Evolutionary conservation across 1,284 basidiomycete species (phyloP), one percentile per base, ranked within the genome.

Genomic region (Cutaneotrichosporon arboriforme): DNA sequence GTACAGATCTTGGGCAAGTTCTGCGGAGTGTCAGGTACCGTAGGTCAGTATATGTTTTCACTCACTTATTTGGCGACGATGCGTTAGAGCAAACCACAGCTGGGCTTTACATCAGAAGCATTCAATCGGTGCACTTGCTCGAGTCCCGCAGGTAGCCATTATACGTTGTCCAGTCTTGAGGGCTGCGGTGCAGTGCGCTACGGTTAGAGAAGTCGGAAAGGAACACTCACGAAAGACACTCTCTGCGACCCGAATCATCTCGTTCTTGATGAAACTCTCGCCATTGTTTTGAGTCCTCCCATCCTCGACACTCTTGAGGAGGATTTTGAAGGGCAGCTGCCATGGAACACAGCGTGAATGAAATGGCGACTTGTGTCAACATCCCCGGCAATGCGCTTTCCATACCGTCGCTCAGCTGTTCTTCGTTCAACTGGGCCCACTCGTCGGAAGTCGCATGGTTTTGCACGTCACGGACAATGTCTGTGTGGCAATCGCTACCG

Each of bases 101-200:
- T 67, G 64, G 13, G 67, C 74, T 73, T 10, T 31, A 7, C 10
- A 48, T 21, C 12, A 13, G 22, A 20, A 10, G n/a, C 8, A 22
- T 22, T 14, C 1, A 5, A n/a, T 5, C n/a, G 10, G 12, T 13
- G 18, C 13, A 57, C 70, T 52, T 34, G 74, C 74, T 68, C 0
- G 73, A 64, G 43, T 73, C 68, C 31, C 68, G 64, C n/a, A 74
- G 51, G 46, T 67, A 76, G 1, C 57, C 61, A 35, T 72, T 73
- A 51, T 73, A 76, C 10, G 65, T 70, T 14, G 60, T 69, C 73
- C 73, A 76, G 49, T 76, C 74, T 47, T 76, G 74, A 1, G 71
- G 67, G 49, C 72, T 74, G 15, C 74, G 63, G 55, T 74, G 70
- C 2, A 76, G 48, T 1, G 71, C 66, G 7, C 74, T 76, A 17